Evolutionary conservation across 2,329 filamentous ascomycete species (phyloP).

Genomic region (Fusarium falciforme): DNA sequence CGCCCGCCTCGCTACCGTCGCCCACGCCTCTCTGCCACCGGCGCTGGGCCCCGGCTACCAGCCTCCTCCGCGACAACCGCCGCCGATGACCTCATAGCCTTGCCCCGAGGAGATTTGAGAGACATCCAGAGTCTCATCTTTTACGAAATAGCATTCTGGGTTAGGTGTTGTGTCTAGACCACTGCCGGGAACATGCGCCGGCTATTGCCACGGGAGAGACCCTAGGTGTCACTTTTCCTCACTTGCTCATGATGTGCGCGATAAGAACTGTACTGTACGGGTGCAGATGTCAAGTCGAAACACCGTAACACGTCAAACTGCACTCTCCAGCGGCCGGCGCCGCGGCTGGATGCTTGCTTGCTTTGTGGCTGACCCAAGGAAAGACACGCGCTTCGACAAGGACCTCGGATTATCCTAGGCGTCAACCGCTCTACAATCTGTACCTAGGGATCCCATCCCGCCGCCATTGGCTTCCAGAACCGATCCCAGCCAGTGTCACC

Average conservation of each 20-base stretch:
- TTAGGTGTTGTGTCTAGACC: neutral
- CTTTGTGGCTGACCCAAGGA: constrained; percentile 1
- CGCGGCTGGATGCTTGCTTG: neutral
- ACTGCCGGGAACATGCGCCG: neutral
- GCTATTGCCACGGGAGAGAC: neutral
- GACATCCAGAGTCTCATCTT: neutral
- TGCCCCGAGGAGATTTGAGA: constrained; percentile 1
- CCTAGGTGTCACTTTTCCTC: neutral
- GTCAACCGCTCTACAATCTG: neutral
- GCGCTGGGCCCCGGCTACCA: constrained; percentile 9
- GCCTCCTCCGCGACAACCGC: constrained; percentile 36
- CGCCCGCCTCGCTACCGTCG: constrained; percentile 26
- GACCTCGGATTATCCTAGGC: neutral
- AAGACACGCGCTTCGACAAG: neutral
- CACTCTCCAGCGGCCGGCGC: neutral
- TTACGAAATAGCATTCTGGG: constrained; percentile 11
- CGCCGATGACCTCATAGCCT: constrained; percentile 41
- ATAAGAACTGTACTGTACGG: neutral
- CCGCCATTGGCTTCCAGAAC: constrained; percentile 28
- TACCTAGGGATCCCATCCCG: constrained; percentile 18
- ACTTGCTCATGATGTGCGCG: neutral
- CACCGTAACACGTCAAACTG: neutral
- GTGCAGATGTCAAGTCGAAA: constrained; percentile 3
- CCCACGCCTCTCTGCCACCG: constrained; percentile 8
- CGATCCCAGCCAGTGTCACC: constrained; percentile 6